Conservation (phyloP, 2,329 filamentous ascomycete genomes). For the Cladosporium oxysporum region DNA sequence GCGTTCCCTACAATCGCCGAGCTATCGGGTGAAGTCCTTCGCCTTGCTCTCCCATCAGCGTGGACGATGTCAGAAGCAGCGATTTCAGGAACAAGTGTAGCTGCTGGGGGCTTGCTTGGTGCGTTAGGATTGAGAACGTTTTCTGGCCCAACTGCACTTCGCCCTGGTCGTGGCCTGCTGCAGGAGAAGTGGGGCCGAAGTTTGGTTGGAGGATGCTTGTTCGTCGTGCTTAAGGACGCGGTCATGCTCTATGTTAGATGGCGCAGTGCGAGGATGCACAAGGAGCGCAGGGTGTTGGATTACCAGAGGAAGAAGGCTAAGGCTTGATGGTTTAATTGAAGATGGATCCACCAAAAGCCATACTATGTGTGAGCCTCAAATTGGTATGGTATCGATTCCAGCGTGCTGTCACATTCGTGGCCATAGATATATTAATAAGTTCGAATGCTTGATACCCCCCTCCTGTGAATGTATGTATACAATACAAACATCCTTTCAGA, state of each 20-base stretch:
- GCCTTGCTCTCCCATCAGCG: slow-evolving; percentile 64
- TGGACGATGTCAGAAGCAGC: slow-evolving; percentile 55
- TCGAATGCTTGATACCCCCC: background rate
- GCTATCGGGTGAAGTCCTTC: slow-evolving; percentile 73
- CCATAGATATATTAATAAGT: background rate
- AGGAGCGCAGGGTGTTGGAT: slow-evolving; percentile 48
- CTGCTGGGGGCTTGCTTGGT: background rate
- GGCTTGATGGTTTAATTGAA: background rate
- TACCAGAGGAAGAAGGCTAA: slow-evolving; percentile 31
- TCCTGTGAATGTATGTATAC: background rate
- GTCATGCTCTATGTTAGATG: slow-evolving; percentile 60
- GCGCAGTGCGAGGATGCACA: slow-evolving; percentile 52
- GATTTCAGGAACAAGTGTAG: slow-evolving; percentile 33
- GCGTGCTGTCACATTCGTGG: background rate
- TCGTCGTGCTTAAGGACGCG: slow-evolving; percentile 77
- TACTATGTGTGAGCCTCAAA: background rate
- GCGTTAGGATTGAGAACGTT: background rate
- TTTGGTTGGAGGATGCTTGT: slow-evolving; percentile 83
- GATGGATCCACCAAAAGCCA: background rate
- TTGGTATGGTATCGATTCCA: background rate
- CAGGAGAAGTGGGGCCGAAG: slow-evolving; percentile 88
- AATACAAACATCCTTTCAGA: too few species aligned
- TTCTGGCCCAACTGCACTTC: background rate
- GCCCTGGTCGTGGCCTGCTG: slow-evolving; percentile 52
- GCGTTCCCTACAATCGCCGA: slow-evolving; percentile 81